A percentile compares a stretch with the other conserved stretches of the same genome.
Evolutionary conservation across 2,329 filamentous ascomycete species (phyloP).

Genomic region (Penicillium sp.): DNA sequence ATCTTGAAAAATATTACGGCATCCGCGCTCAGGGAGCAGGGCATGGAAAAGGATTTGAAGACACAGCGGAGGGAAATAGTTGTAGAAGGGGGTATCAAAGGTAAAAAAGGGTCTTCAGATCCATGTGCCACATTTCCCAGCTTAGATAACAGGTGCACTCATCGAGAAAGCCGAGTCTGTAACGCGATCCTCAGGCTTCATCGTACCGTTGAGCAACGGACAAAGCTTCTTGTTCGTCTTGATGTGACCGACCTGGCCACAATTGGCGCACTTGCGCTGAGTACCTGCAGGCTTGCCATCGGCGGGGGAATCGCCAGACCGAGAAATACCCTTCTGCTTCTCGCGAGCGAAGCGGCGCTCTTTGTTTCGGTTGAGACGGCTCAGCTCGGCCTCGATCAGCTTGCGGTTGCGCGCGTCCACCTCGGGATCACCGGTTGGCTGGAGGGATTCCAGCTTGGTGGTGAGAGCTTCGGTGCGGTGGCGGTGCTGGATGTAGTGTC

Average conservation of each 20-base stretch:
- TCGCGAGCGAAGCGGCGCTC: conserved; percentile 87
- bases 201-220: conserved; percentile 80
- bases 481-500: conserved; percentile 79
- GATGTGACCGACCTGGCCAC: conserved; percentile 94
- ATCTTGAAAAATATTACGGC: not conserved
- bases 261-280: conserved; percentile 91
- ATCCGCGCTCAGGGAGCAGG: not conserved
- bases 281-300: conserved; percentile 66
- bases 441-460: conserved; percentile 65
- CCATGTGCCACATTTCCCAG: conserved; percentile 13
- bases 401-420: conserved; percentile 61
- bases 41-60: not conserved
- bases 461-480: conserved; percentile 68
- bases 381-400: conserved; percentile 70
- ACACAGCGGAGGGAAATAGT: conserved; percentile 6
- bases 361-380: conserved; percentile 84
- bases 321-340: conserved; percentile 70
- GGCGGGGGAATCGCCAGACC: conserved; percentile 46
- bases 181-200: conserved; percentile 56
- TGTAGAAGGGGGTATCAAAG: not conserved
- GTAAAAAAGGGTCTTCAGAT: not conserved
- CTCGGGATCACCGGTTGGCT: conserved; percentile 66
- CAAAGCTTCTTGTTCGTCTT: conserved; percentile 99
- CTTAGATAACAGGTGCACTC: conserved; percentile 38
- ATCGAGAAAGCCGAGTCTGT: conserved; percentile 49